These are phyloP conservation scores for Tulasnella sp. DNA, from an alignment of 768 basidiomycete species.

Conservation along the genomic window DNA sequence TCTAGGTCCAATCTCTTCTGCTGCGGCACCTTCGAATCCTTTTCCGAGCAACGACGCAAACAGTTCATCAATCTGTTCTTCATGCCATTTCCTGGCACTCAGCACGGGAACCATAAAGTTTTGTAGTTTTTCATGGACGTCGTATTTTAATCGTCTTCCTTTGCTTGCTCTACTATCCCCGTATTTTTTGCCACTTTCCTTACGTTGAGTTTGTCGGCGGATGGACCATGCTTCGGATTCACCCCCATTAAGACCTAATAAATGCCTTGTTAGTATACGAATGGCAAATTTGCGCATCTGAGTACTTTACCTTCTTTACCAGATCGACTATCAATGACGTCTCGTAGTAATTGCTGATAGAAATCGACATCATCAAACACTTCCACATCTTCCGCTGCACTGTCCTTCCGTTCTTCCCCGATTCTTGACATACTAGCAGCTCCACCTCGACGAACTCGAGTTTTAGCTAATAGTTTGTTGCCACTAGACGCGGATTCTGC, in stretches of 20 bases:
- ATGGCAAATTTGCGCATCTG: no score
- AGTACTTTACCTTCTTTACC: constrained; percentile 12
- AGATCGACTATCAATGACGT: constrained; percentile 58
- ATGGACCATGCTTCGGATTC: no score
- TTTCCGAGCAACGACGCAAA: constrained; percentile 79
- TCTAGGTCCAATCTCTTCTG: constrained; percentile 3
- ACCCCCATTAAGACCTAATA: not conserved
- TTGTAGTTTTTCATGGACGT: constrained; percentile 90
- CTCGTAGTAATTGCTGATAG: constrained; percentile 82
- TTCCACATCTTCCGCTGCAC: constrained; percentile 32
- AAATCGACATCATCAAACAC: constrained; percentile 85
- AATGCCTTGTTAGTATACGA: no score
- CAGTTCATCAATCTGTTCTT: constrained; percentile 90
- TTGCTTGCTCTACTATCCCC: constrained; percentile 96
- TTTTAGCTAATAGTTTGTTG: constrained; percentile 51
- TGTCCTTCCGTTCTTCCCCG: constrained; percentile 23
- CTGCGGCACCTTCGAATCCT: constrained; percentile 30
- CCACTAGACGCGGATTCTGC: constrained; percentile 52
- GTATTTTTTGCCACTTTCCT: constrained; percentile 53
- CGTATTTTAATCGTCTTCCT: constrained; percentile 64
- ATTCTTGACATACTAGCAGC: constrained; percentile 18
- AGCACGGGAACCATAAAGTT: constrained; percentile 76
- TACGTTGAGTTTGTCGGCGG: constrained; percentile 47
- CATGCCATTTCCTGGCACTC: constrained; percentile 63
- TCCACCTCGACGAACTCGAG: constrained; percentile 43